Evolutionary conservation across 345 rosid genomes (phyloP).

Genomic region (Citrus medica): DNA sequence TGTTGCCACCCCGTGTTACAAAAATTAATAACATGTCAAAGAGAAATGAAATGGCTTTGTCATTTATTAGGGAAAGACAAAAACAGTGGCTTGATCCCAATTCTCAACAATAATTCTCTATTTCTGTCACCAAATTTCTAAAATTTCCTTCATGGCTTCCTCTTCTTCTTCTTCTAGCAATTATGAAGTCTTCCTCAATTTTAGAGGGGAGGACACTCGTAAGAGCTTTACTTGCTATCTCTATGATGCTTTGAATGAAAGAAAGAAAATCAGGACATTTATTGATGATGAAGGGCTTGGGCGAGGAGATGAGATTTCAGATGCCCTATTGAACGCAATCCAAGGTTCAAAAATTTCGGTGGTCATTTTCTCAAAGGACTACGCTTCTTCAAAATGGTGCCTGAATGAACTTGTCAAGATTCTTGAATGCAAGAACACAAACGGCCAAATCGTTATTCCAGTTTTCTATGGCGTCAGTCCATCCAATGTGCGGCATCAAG

Average conservation of each 20-base stretch:
- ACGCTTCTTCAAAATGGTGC: background rate
- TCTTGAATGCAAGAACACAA: background rate
- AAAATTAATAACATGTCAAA: too few species aligned
- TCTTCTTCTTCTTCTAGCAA: background rate
- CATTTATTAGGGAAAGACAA: too few species aligned
- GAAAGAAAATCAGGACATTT: background rate
- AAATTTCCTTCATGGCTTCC: background rate
- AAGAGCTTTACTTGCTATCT: fast-evolving
- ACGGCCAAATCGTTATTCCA: background rate
- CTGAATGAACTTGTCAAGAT: background rate
- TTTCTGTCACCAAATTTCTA: background rate
- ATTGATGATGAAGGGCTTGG: background rate
- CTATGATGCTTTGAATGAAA: fast-evolving
- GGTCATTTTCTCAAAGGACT: background rate
- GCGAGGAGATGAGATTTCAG: background rate
- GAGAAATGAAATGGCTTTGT: too few species aligned
- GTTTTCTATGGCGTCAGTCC: background rate
- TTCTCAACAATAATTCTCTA: background rate
- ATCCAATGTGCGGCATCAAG: background rate
- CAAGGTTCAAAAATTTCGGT: background rate
- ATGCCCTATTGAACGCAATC: background rate
- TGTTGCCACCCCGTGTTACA: too few species aligned
- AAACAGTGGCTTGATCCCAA: too few species aligned
- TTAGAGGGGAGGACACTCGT: too few species aligned
- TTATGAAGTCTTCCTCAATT: background rate